Evolutionary conservation across 1,139 yeast species (phyloP), one percentile per base, ranked within the genome.

Genomic region (Taiozyma sp.): DNA sequence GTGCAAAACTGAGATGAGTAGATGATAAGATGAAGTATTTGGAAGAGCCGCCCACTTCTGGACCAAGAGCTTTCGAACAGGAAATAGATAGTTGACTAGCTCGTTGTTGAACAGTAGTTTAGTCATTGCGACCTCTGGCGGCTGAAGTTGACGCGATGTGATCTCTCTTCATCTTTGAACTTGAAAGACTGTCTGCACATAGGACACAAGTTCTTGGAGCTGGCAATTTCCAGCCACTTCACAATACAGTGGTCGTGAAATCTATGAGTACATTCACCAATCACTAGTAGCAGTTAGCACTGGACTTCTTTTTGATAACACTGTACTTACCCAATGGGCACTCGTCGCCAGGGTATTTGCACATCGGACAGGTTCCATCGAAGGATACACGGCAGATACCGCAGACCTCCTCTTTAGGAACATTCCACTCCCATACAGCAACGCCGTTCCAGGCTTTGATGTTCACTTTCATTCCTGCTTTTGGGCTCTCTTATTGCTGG

Each of bases 301-400:
- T 34, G 39, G 9, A n/a, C 22, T 14, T 34, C 13, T 9, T 14
- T 12, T 34, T 24, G 27, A 24, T 24, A 24, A 24, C 8, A 24
- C 27, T 5, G 27, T 24, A 28, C 30, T 28, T 51, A 84, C 85
- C 74, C 49, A 89, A 70, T 1, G 96, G 96, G 65, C 97, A 90
- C n/a, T 77, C 84, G 59, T 87, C 93, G 0, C 97, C 97, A 0
- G 97, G 97, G 57, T 75, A 85, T 60, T 80, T 79, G 69, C 97
- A 90, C n/a, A 81, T 76, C 14, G 96, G 95, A 66, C 97, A 90
- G 0, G 96, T 86, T 3, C 96, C 96, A 62, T 90, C 96, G 62
- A 89, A 90, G 2, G 92, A 81, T 3, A 87, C 96, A 6, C 97
- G 78, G 63, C 97, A 90, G 55, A 90, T 90, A 34, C 97, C 97